Percentiles rank a stretch among this genome's conserved stretches.
These are phyloP conservation scores for Hyphopichia fennica DNA, from an alignment of 1,139 yeast species.

Conservation along the genomic window DNA sequence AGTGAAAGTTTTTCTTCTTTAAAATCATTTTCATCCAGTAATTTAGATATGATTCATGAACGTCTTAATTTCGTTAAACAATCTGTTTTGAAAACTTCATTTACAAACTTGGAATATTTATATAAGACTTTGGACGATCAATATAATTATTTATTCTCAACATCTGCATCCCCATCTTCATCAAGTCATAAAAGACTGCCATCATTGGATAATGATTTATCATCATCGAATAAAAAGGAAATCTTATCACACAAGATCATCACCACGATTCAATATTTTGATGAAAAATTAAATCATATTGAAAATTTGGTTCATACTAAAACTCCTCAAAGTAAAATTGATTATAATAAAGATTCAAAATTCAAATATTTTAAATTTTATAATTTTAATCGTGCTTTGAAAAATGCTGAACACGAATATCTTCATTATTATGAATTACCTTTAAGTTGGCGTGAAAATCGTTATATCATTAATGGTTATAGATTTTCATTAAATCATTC, in stretches of 20 bases:
- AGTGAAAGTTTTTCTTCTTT: conserved; percentile 30
- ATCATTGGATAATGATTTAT: neutral
- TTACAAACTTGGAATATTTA: conserved; percentile 47
- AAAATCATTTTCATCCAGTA: conserved; percentile 31
- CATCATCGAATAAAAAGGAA: conserved; percentile 26
- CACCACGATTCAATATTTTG: conserved; percentile 55
- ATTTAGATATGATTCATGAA: conserved; percentile 42
- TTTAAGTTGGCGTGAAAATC: conserved; percentile 89
- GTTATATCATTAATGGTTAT: conserved; percentile 80
- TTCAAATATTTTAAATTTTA: conserved; percentile 48
- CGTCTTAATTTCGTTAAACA: conserved; percentile 42
- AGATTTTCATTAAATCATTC: conserved; percentile 70
- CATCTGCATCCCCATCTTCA: conserved; percentile 7
- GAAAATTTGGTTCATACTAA: conserved; percentile 47
- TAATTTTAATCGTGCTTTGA: conserved; percentile 61
- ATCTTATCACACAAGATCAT: conserved; percentile 45
- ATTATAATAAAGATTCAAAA: conserved; percentile 26
- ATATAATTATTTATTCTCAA: conserved; percentile 46
- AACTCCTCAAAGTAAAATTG: conserved; percentile 29
- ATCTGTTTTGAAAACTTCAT: conserved; percentile 42
- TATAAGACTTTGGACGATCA: conserved; percentile 56
- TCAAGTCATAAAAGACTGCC: neutral
- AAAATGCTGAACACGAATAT: conserved; percentile 54
- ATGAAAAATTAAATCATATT: conserved; percentile 53
- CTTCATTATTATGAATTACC: conserved; percentile 88